Evolutionary conservation across 78 protist genomes (phyloP).

Genomic region (Mastigamoeba balamuthi): DNA sequence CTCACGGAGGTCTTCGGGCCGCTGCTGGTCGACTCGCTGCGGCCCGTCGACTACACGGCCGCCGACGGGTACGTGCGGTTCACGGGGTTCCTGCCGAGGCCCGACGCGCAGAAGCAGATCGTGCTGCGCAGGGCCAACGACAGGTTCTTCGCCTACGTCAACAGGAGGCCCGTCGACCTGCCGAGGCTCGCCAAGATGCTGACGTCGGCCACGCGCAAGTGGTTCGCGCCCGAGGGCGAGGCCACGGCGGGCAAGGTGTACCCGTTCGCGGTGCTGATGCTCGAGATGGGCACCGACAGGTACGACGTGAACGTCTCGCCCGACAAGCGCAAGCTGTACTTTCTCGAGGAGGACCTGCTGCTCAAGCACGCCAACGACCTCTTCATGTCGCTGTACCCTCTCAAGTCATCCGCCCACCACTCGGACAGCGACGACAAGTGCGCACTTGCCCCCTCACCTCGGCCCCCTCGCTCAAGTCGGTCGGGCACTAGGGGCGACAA

Average conservation of each 20-base stretch:
- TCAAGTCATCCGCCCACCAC: no score
- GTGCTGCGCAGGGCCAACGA: slow-evolving; percentile 3
- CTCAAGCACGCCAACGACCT: not conserved
- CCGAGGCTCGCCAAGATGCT: slow-evolving; percentile 31
- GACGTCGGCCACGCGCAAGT: slow-evolving; percentile 4
- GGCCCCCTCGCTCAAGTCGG: no score
- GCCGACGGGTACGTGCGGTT: not conserved
- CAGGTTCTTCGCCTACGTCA: slow-evolving; percentile 61
- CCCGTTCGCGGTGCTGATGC: slow-evolving; percentile 38
- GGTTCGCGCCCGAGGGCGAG: slow-evolving; percentile 11
- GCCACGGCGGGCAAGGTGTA: not conserved
- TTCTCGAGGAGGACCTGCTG: slow-evolving; percentile 28
- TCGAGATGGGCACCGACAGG: slow-evolving; percentile 1
- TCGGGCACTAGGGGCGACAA: no score
- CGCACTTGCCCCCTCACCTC: no score
- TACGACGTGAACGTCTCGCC: slow-evolving; percentile 92
- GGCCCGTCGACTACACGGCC: not conserved
- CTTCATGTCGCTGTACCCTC: not conserved
- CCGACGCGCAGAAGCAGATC: not conserved
- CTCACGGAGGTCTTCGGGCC: not conserved
- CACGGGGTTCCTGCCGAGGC: not conserved
- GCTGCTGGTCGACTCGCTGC: not conserved
- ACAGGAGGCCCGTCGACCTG: slow-evolving; percentile 73
- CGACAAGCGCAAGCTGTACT: slow-evolving; percentile 77
- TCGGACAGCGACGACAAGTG: no score